Conservation (phyloP, 306 rosid species). For the Inga leiocalycina region DNA sequence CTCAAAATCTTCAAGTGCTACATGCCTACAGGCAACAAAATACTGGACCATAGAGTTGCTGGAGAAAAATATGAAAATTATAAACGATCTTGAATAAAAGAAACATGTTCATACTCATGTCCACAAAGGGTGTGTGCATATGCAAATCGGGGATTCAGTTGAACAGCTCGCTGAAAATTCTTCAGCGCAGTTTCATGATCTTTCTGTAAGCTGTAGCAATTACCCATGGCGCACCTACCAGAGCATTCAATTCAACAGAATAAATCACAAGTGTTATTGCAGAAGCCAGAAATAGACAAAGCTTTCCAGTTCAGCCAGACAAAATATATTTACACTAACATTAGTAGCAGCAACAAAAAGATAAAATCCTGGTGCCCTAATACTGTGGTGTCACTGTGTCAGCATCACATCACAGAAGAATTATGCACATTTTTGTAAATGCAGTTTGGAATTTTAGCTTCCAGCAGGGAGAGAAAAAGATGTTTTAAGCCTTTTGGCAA, state of each 20-base stretch:
- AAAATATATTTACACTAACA: not conserved
- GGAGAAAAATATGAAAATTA: constrained; percentile 7
- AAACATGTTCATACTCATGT: constrained; percentile 74
- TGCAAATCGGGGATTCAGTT: constrained; percentile 87
- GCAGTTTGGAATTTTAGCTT: not conserved
- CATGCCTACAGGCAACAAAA: constrained; percentile 60
- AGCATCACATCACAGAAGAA: constrained; percentile 5
- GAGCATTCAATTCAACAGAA: constrained; percentile 33
- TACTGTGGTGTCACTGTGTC: not conserved
- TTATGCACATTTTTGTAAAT: constrained; percentile 11
- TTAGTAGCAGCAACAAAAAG: not conserved
- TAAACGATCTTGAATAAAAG: not conserved
- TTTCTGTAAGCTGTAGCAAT: constrained; percentile 64
- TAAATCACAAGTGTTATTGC: constrained; percentile 19
- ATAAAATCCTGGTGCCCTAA: not conserved
- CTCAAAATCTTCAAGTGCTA: constrained; percentile 94
- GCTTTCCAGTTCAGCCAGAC: not conserved
- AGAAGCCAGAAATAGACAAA: constrained; percentile 1
- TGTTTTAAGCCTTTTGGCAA: constrained; percentile 13
- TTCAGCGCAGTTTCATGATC: constrained; percentile 53
- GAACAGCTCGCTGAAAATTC: constrained; percentile 97
- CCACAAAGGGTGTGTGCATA: constrained; percentile 99
- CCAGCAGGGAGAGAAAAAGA: not conserved
- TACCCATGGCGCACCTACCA: constrained; percentile 60
- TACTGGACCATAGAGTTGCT: constrained; percentile 31